phyloP scores from a whole-genome alignment of 306 rosid genomes.

The Vigna nakashimae region DNA sequence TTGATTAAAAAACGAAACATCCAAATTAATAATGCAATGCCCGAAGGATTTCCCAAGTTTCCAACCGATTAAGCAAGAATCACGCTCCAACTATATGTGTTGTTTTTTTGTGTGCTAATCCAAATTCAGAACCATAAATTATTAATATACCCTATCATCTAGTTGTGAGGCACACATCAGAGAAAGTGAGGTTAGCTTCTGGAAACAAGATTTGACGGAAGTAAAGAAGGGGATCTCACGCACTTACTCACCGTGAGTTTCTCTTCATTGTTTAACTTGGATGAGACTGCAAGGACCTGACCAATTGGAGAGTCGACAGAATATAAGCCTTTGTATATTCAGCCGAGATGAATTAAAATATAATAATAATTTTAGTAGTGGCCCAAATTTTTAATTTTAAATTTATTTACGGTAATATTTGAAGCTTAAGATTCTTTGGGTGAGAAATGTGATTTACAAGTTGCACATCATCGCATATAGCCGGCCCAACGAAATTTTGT shows the following conservation, averaged over 20 bases:
- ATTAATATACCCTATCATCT: neutral
- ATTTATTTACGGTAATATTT: neutral
- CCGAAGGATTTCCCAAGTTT: neutral
- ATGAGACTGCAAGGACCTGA: constrained; percentile 50
- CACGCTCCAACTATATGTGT: neutral
- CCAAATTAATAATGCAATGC: neutral
- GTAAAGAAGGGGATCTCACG: constrained; percentile 40
- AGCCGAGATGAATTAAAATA: neutral
- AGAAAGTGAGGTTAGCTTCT: neutral
- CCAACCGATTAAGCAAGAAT: neutral
- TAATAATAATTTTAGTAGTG: neutral
- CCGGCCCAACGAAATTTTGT: constrained; percentile 1
- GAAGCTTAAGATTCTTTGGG: constrained; percentile 22
- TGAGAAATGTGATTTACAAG: constrained; percentile 25
- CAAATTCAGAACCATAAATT: neutral
- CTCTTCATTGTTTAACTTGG: constrained; percentile 33
- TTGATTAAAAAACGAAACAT: neutral
- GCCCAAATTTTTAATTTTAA: neutral
- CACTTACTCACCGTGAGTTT: constrained; percentile 51
- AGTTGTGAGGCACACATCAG: constrained; percentile 10
- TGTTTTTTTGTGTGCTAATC: neutral
- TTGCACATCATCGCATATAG: neutral
- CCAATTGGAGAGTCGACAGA: constrained; percentile 50
- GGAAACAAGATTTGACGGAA: neutral
- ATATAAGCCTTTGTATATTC: constrained; percentile 42